Conservation (phyloP, 805 yeast species). For the Yarrowia sp. region DNA sequence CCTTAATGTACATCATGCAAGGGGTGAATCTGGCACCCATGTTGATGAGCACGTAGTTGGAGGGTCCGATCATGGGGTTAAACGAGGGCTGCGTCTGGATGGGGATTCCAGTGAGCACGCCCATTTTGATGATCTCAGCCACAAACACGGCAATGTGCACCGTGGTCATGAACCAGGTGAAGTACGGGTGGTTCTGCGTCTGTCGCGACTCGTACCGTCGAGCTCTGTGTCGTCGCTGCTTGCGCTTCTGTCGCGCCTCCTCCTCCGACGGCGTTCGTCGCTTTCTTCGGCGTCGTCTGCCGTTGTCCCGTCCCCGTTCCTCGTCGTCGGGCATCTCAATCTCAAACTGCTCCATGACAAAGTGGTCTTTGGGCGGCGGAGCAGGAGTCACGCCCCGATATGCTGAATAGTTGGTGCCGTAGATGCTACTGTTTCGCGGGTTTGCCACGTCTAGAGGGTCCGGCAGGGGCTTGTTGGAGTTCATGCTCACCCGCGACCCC, state of each 20-base stretch:
- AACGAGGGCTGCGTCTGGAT: constrained; percentile 68
- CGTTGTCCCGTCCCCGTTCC: neutral
- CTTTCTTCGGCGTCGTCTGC: constrained; percentile 18
- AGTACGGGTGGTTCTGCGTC: constrained; percentile 35
- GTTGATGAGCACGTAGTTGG: constrained; percentile 60
- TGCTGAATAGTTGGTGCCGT: constrained; percentile 24
- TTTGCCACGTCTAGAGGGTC: constrained; percentile 18
- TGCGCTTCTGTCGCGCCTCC: constrained; percentile 17
- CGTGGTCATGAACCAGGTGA: constrained; percentile 35
- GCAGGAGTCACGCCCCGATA: constrained; percentile 21
- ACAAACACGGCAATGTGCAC: constrained; percentile 55
- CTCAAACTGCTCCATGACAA: constrained; percentile 19
- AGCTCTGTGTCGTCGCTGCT: constrained; percentile 14
- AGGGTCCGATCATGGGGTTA: constrained; percentile 79
- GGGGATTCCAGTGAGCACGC: constrained; percentile 57
- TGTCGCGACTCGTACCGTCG: constrained; percentile 17
- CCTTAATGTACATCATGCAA: constrained; percentile 57
- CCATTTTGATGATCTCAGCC: constrained; percentile 59
- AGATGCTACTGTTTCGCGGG: constrained; percentile 10
- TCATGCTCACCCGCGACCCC: constrained; percentile 3
- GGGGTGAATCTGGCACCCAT: constrained; percentile 72
- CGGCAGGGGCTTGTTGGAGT: constrained; percentile 20
- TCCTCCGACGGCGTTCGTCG: constrained; percentile 14
- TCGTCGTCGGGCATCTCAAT: constrained; percentile 12
- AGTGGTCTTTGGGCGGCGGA: constrained; percentile 14